A percentile compares a stretch with the other conserved stretches of the same genome.
Evolutionary conservation across 2,329 filamentous ascomycete species (phyloP).

Genomic region (Capronia epimyces): DNA sequence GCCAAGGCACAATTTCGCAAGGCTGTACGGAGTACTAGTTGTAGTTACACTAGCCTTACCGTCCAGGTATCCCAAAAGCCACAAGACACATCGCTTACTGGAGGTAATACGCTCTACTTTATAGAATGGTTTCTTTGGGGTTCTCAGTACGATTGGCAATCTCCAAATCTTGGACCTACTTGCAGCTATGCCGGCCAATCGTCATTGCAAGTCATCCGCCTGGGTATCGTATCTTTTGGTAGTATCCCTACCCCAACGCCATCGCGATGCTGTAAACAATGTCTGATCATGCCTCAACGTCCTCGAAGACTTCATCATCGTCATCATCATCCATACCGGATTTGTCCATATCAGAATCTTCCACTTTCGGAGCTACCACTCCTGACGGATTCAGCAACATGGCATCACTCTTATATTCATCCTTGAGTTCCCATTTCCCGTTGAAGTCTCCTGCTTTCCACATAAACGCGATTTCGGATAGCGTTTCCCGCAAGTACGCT

Average conservation of each 20-base stretch:
- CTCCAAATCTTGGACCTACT: not conserved
- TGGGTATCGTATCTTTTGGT: constrained; percentile 38
- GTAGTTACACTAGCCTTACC: too few relatives aligned
- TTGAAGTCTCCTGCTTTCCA: constrained; percentile 29
- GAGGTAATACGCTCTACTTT: not conserved
- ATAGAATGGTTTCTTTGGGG: not conserved
- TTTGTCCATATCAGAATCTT: constrained; percentile 28
- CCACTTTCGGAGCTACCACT: constrained; percentile 24
- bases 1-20: too few relatives aligned
- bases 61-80: too few relatives aligned
- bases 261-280: constrained; percentile 19
- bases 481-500: constrained; percentile 77
- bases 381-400: constrained; percentile 24
- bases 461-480: constrained; percentile 49
- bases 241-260: constrained; percentile 35
- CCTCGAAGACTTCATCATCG: constrained; percentile 26
- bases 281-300: constrained; percentile 18
- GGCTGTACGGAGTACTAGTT: too few relatives aligned
- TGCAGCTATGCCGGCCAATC: not conserved
- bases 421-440: constrained; percentile 32
- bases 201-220: constrained; percentile 33
- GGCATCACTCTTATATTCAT: constrained; percentile 35
- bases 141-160: too few relatives aligned
- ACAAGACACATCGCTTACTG: too few relatives aligned
- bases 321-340: constrained; percentile 27